These are phyloP conservation scores for Salix brachista DNA, from an alignment of 345 rosid genomes.

Conservation along the genomic window DNA sequence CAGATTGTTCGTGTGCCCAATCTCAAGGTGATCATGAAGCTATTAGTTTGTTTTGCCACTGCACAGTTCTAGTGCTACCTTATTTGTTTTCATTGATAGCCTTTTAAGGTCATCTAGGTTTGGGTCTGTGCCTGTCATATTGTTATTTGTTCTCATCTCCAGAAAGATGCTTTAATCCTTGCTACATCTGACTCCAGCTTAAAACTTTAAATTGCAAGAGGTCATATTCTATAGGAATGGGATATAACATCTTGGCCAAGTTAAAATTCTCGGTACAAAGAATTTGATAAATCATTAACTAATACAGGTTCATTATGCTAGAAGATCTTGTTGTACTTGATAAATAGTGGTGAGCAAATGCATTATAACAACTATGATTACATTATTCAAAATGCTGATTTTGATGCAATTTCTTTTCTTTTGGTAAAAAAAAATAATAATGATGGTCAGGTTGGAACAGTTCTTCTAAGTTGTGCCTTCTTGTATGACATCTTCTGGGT, in stretches of 20 bases:
- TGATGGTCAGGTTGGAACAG: slow-evolving; percentile 75
- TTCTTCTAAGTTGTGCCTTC: slow-evolving; percentile 92
- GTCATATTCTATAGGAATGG: background rate
- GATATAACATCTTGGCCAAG: background rate
- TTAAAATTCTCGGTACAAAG: background rate
- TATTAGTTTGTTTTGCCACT: slow-evolving; percentile 3
- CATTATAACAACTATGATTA: background rate
- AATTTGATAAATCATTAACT: background rate
- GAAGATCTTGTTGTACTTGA: background rate
- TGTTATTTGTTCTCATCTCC: background rate
- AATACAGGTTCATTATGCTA: background rate
- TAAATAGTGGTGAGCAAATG: background rate
- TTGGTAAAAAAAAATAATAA: slow-evolving; percentile 12
- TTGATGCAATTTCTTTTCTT: background rate
- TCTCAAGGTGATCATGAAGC: slow-evolving; percentile 62
- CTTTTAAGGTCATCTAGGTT: background rate
- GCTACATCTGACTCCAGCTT: background rate
- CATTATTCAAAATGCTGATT: background rate
- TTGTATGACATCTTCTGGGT: slow-evolving; percentile 99
- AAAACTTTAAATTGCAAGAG: background rate
- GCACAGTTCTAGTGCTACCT: background rate
- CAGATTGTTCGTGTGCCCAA: slow-evolving; percentile 92
- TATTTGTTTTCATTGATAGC: background rate
- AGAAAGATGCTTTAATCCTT: background rate
- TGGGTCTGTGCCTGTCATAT: background rate